Conservation (phyloP, 352 stramenopile species). For the Globisporangium ultimum region DNA sequence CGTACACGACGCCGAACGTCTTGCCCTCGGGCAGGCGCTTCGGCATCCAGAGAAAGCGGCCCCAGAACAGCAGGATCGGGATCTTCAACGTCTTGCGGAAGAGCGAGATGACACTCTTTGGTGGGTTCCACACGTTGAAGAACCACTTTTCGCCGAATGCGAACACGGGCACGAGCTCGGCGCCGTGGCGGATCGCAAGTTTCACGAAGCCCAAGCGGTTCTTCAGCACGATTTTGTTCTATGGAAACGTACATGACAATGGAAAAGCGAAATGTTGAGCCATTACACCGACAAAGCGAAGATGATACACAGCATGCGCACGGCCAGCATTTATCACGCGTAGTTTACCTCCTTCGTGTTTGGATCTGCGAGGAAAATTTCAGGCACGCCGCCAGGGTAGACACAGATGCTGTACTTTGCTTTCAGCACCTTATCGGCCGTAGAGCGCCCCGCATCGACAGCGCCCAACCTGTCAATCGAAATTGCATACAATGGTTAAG, state of each 20-base stretch:
- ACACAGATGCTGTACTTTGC: conserved; percentile 63
- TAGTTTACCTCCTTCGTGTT: conserved; percentile 47
- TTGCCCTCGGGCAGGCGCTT: conserved; percentile 56
- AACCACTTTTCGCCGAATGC: conserved; percentile 82
- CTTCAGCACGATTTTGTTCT: conserved; percentile 67
- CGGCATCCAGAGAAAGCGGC: conserved; percentile 68
- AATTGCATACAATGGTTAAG: no score
- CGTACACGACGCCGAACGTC: conserved; percentile 64
- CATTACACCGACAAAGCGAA: no score
- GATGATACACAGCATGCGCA: no score
- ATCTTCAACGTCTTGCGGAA: no score
- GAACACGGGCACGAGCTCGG: conserved; percentile 71
- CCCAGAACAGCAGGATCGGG: conserved; percentile 3
- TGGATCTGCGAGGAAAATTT: conserved; percentile 77
- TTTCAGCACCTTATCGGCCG: conserved; percentile 70
- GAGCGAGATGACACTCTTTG: no score
- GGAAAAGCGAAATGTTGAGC: no score
- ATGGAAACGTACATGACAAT: no score
- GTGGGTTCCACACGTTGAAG: conserved; percentile 32
- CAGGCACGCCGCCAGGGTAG: conserved; percentile 71
- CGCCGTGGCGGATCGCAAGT: conserved; percentile 70
- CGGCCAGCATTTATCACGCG: no score
- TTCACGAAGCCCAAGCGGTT: conserved; percentile 83
- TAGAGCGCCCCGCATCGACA: conserved; percentile 72
- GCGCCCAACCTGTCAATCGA: conserved; percentile 30